Conservation (phyloP, 768 basidiomycete genomes). For the Hemileccinum impolitum region DNA sequence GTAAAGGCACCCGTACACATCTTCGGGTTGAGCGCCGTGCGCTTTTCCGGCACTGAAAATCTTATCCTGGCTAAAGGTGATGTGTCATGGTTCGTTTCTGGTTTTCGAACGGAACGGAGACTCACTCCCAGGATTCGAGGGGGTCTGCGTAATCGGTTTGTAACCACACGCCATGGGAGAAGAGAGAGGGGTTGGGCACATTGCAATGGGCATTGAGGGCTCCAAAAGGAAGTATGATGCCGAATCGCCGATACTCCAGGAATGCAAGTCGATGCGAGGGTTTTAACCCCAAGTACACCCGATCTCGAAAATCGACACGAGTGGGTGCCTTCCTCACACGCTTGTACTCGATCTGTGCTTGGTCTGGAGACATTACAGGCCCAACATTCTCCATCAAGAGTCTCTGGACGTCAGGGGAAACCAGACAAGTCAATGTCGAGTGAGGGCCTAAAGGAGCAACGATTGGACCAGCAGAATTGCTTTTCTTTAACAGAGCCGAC, state of each 20-base stretch:
- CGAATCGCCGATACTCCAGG: slow-evolving; percentile 37
- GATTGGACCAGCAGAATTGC: not conserved
- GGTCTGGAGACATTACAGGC: slow-evolving; percentile 14
- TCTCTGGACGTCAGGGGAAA: slow-evolving; percentile 2
- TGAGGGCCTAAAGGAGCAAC: slow-evolving; percentile 7
- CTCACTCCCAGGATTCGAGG: slow-evolving; percentile 50
- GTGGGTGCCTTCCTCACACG: slow-evolving; percentile 35
- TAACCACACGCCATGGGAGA: slow-evolving; percentile 46
- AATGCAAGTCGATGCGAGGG: slow-evolving; percentile 46
- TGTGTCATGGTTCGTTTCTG: not conserved
- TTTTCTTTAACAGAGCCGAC: slow-evolving; percentile 13
- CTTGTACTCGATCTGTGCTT: slow-evolving; percentile 32
- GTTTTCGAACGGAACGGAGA: not conserved
- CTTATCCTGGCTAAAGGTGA: slow-evolving; percentile 33
- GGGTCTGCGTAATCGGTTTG: slow-evolving; percentile 40
- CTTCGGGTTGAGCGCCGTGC: slow-evolving; percentile 38
- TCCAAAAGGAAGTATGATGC: slow-evolving; percentile 49
- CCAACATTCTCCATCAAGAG: slow-evolving; percentile 17
- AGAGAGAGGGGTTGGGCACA: slow-evolving; percentile 43
- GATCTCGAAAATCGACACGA: slow-evolving; percentile 41
- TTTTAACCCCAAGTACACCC: slow-evolving; percentile 36
- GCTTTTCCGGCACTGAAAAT: slow-evolving; percentile 38
- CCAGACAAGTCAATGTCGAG: slow-evolving; percentile 17
- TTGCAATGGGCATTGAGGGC: slow-evolving; percentile 40
- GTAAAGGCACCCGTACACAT: slow-evolving; percentile 50